Conservation (phyloP, 106 monocot species). For the Iris macrosiphon region DNA sequence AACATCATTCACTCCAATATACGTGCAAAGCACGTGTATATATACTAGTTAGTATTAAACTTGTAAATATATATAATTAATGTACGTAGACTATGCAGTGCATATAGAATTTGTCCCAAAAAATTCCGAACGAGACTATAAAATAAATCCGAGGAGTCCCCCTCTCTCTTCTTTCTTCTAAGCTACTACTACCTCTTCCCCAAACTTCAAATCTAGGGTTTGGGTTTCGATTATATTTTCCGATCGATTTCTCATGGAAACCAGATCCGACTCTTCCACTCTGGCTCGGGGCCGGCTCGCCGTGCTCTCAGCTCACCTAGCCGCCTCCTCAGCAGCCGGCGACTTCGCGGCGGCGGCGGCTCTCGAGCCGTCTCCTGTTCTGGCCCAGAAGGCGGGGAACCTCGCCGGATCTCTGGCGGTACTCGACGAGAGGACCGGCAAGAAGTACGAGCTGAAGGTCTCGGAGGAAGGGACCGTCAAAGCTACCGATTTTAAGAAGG, state of each 20-base stretch:
- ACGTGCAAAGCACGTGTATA: too few relatives aligned
- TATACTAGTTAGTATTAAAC: too few relatives aligned
- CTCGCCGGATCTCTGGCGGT: conserved; percentile 52
- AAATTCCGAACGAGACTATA: too few relatives aligned
- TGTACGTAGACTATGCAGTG: too few relatives aligned
- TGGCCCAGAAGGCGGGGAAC: conserved; percentile 25
- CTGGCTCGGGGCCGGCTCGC: conserved; percentile 56
- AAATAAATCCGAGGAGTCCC: too few relatives aligned
- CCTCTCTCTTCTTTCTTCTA: too few relatives aligned
- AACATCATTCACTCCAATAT: too few relatives aligned
- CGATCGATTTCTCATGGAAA: too few relatives aligned
- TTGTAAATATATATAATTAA: too few relatives aligned
- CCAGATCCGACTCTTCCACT: conserved; percentile 11
- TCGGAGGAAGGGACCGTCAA: conserved; percentile 84
- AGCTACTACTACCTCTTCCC: neutral
- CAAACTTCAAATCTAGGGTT: neutral
- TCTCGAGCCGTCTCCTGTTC: conserved; percentile 52
- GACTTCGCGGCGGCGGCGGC: neutral
- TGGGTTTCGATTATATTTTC: conserved; percentile 1
- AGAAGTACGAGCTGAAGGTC: conserved; percentile 58
- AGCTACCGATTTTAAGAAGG: conserved; percentile 91
- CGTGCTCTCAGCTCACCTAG: conserved; percentile 69
- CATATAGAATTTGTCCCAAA: too few relatives aligned
- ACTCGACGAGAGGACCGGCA: conserved; percentile 73
- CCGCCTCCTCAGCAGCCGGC: conserved; percentile 3